phyloP scores from a whole-genome alignment of 441 rosid species.

The Metrosideros polymorpha region DNA sequence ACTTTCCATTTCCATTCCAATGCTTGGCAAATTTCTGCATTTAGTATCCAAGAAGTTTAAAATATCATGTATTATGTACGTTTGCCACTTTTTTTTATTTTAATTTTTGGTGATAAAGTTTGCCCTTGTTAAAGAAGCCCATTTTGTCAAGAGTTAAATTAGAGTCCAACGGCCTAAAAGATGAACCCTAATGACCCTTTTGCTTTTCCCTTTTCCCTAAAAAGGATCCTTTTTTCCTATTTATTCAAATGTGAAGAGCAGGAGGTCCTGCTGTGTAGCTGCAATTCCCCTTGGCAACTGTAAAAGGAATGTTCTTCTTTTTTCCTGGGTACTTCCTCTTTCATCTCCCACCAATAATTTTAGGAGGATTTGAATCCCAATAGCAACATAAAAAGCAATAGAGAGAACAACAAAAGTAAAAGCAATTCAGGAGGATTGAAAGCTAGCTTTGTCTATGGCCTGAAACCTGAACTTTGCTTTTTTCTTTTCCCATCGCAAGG shows the following conservation, averaged over 20 bases:
- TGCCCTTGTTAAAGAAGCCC: background rate
- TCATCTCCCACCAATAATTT: background rate
- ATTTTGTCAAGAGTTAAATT: background rate
- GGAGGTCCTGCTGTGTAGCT: background rate
- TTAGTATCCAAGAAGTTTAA: background rate
- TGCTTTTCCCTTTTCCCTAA: background rate
- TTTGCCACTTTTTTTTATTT: background rate
- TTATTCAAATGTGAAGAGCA: background rate
- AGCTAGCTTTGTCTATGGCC: background rate
- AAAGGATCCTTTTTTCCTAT: background rate
- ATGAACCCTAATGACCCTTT: background rate
- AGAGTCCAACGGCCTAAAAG: background rate
- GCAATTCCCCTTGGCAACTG: background rate
- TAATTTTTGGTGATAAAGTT: background rate
- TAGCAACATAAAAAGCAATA: background rate
- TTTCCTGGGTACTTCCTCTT: background rate
- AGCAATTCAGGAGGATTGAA: background rate
- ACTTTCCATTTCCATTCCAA: no score
- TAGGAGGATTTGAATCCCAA: background rate
- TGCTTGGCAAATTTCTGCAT: background rate
- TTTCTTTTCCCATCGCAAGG: background rate
- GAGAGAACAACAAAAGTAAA: background rate
- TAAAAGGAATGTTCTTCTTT: background rate
- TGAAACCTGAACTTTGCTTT: background rate
- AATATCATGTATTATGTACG: background rate